Conservation (phyloP, 78 protist genomes). For the Trichosphaerium sp. region DNA sequence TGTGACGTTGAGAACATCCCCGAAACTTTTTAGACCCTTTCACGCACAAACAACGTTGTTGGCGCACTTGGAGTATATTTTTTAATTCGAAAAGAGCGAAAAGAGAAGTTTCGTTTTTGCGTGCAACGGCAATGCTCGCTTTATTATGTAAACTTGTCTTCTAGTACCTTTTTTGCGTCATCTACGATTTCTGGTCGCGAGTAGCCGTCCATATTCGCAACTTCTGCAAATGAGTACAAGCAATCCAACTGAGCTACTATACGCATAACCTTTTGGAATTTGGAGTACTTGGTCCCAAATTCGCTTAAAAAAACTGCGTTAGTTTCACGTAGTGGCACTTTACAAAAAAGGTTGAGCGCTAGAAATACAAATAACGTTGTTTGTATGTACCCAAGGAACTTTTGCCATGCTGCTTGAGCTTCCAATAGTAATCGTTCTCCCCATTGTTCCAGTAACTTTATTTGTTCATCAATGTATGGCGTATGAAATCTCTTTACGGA, state of each 20-base stretch:
- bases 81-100: no score
- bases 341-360: neutral
- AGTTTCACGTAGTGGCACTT: neutral
- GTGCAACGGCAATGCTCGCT: no score
- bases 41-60: no score
- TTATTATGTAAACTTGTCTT: no score
- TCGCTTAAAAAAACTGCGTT: neutral
- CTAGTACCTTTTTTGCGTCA: neutral
- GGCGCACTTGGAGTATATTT: no score
- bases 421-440: constrained; percentile 7
- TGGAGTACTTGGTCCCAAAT: constrained; percentile 16
- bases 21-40: no score
- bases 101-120: no score
- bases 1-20: no score
- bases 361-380: neutral
- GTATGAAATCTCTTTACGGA: constrained; percentile 19
- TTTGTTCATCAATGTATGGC: neutral
- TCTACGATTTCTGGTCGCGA: constrained; percentile 16
- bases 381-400: constrained; percentile 7
- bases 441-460: constrained; percentile 8
- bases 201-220: constrained; percentile 17
- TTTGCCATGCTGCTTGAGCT: constrained; percentile 32
- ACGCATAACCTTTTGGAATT: constrained; percentile 5
- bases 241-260: constrained; percentile 25
- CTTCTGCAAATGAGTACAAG: constrained; percentile 9